Base-by-base conservation (phyloP, 1,139 yeast genomes). In the Magnusiomyces sp. region DNA sequence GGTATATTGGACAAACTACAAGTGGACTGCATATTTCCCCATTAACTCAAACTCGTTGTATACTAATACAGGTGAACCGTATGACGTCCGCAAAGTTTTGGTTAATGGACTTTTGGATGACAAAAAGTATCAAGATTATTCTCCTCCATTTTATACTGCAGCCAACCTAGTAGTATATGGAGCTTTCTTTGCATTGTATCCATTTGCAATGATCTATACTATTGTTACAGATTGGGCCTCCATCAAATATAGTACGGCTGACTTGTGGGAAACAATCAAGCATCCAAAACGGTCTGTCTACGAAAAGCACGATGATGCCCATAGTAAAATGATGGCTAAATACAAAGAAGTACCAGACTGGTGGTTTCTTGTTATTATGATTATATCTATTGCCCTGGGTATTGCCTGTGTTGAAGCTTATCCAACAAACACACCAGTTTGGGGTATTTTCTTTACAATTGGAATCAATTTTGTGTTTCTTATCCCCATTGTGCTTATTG, bases 341-440 rank as follows among this genome's bases (percentile, higher is more conserved):
- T 77, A 77, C 60, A 70, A 69, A 37, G 85, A 80, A 57, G 84
- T 79, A 39, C 86, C 86, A n/a, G 81, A 78, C 52, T 76, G 77
- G 76, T 77, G 78, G 73, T 80, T 75, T 57, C 56, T 75, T 29
- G 50, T 64, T 10, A 72, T 62, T 69, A 62, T 23, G 82, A 77
- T 78, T 50, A 66, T 80, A 23, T 77, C 79, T 68, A 76, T 80
- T 56, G 73, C 80, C 1, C 66, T 79, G 49, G 81, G 76, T 16
- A 71, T 79, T 38, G 53, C 75, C 62, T 75, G 52, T 57, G 71
- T 79, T 19, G 62, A 74, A 55, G 56, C 76, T 74, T 56, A 73
- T 62, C 71, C 65, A 11, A 64, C 72, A 2, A 60, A 67, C 48
- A 71, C 76, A 2, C 76, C 77, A 14, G 72, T 73, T 2, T 72